A percentile compares a stretch with the other conserved stretches of the same genome.
Conservation (phyloP, 164 flowering plant genomes). For the Annona squamosa region DNA sequence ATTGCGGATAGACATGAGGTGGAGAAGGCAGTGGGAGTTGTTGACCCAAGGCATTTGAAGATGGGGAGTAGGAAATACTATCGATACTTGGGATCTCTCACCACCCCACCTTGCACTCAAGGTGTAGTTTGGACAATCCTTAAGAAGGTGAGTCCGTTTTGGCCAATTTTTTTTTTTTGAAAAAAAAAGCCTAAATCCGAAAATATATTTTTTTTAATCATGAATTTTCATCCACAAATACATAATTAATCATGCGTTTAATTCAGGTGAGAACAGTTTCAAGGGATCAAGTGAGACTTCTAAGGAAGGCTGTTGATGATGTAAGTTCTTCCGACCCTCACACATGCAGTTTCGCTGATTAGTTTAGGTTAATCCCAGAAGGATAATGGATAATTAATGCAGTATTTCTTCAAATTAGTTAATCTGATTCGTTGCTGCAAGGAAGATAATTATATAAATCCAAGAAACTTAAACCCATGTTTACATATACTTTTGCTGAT, state of each 20-base stretch:
- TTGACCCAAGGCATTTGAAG: conserved; percentile 45
- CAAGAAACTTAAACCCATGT: not conserved
- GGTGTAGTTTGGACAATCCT: conserved; percentile 47
- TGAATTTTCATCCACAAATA: too few relatives aligned
- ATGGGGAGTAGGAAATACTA: conserved; percentile 43
- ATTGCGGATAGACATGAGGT: conserved; percentile 4
- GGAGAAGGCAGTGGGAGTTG: conserved; percentile 29
- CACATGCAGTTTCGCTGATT: not conserved
- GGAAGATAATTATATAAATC: not conserved
- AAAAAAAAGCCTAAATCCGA: too few relatives aligned
- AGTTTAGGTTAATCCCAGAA: not conserved
- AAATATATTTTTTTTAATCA: too few relatives aligned
- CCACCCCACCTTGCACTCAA: conserved; percentile 63
- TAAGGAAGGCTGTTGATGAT: conserved; percentile 52
- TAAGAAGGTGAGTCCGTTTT: conserved; percentile 25
- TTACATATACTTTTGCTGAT: too few relatives aligned
- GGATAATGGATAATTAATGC: not conserved
- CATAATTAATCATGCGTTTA: too few relatives aligned
- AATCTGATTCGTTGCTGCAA: not conserved
- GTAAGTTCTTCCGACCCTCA: conserved; percentile 27
- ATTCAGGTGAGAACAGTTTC: conserved; percentile 55
- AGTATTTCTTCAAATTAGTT: not conserved
- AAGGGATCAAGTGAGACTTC: conserved; percentile 39
- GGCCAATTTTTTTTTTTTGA: too few relatives aligned
- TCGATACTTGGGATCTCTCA: conserved; percentile 64